Base-by-base conservation (phyloP, 306 rosid genomes). In the Clitoria ternatea region DNA sequence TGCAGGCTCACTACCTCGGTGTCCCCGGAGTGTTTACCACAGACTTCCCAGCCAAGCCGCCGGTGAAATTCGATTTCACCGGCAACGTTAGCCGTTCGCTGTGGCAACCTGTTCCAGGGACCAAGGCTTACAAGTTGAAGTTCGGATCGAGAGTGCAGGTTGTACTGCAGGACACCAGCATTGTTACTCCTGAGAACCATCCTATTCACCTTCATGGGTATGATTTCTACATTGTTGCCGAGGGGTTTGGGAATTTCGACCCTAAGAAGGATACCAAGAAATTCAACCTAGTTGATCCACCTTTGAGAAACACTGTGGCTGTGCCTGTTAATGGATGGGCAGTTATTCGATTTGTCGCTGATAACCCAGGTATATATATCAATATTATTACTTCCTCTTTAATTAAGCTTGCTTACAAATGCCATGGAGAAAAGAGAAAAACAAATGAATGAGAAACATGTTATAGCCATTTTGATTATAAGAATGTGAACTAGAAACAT, bases 291-390 rank as follows among this genome's bases (percentile, higher is more conserved):
- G 83, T 89, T 36, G 99, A 91, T 77, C 97, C 97, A 44, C 97
- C 99, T 32, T 0, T 81, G 30, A 80, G 99, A 67, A 94, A 94
- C 83, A 94, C 97, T 0, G 96, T 89, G 20, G 87, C 92, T 0
- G 97, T 94, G 20, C 99, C 97, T 4, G 78, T 17, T 0, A 91
- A 87, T 63, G 99, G 99, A 22, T 94, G 99, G 97, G 88, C 99
- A 3, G 97, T 94, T 61, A 89, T 91, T 14, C 79, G 99, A 66
- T 94, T 94, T 53, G 96, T 94, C 0, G 96, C 99, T 15, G 97
- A 91, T 64, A 94, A 94, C 50, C 99, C 99, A 74, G 99, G 98
- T 90, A 39, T 12, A 1, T 2, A 26, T 30, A 23, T 7, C 26
- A 39, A 39, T 10, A 6, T 45, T 26, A 8, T 36, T 36, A 4